phyloP scores from a whole-genome alignment of 306 rosid genomes.

The Boehmeria nivea region DNA sequence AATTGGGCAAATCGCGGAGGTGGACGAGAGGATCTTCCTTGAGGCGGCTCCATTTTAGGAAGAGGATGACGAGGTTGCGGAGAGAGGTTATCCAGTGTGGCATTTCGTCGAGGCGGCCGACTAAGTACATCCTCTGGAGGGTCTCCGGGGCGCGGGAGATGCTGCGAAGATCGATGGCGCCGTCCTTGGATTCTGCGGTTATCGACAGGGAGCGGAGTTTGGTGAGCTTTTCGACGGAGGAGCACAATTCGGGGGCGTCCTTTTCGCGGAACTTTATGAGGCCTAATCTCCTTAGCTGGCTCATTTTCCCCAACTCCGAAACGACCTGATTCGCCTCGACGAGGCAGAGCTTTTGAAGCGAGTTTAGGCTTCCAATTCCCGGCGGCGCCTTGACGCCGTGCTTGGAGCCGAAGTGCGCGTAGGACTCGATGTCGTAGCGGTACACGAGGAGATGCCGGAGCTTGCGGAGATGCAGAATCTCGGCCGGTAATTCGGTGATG shows the following conservation, averaged over 20 bases:
- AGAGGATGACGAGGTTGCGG: conserved; percentile 14
- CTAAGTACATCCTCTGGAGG: conserved; percentile 30
- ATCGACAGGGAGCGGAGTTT: conserved; percentile 22
- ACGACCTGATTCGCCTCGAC: conserved; percentile 24
- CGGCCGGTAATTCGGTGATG: conserved; percentile 28
- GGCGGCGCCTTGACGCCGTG: conserved; percentile 23
- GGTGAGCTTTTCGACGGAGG: conserved; percentile 20
- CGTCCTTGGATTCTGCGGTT: conserved; percentile 10
- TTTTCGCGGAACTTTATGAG: conserved; percentile 19
- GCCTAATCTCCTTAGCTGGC: conserved; percentile 31
- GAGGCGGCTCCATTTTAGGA: conserved; percentile 24
- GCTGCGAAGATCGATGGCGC: conserved; percentile 21
- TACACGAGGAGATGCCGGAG: conserved; percentile 36
- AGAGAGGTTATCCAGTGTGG: conserved; percentile 36
- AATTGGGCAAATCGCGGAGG: conserved; percentile 29
- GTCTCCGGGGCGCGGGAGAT: conserved; percentile 21
- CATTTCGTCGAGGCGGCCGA: conserved; percentile 24
- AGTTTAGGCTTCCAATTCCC: conserved; percentile 22
- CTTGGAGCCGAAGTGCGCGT: conserved; percentile 11
- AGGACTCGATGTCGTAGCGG: conserved; percentile 15
- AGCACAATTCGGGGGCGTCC: conserved; percentile 27
- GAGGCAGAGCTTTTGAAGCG: conserved; percentile 32
- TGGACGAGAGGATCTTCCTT: conserved; percentile 30
- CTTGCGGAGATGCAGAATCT: conserved; percentile 17
- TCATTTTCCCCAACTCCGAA: conserved; percentile 27